Conservation (phyloP, 306 rosid genomes). For the Vigna hirtella region DNA sequence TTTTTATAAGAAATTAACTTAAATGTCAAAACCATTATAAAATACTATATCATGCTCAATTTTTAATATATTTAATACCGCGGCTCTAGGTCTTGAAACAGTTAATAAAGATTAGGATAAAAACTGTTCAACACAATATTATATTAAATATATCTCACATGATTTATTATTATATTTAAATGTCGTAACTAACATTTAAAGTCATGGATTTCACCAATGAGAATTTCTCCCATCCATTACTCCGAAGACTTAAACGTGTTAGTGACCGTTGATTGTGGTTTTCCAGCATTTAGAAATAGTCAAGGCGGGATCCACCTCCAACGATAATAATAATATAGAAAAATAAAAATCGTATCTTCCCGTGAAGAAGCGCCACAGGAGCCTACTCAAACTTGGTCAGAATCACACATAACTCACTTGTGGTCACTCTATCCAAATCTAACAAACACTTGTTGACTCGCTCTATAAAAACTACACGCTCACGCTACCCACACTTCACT, state of each 20-base stretch:
- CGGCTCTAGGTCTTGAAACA: no score
- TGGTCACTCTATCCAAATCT: no score
- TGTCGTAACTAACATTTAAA: background rate
- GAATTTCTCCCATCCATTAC: background rate
- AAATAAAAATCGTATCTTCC: background rate
- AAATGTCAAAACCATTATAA: no score
- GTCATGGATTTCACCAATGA: background rate
- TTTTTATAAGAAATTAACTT: no score
- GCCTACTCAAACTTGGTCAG: background rate
- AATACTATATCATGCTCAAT: no score
- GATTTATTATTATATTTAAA: background rate
- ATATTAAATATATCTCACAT: no score
- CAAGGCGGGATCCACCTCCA: conserved; percentile 36
- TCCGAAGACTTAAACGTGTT: background rate
- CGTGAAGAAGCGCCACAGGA: background rate
- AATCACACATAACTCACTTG: no score
- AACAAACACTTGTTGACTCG: background rate
- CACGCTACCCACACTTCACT: background rate
- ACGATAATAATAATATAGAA: no score
- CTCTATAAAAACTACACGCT: background rate
- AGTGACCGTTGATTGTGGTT: conserved; percentile 41
- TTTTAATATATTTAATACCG: no score
- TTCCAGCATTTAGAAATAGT: conserved; percentile 21
- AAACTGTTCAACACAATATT: no score
- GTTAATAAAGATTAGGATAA: no score